Evolutionary conservation across 1,139 yeast genomes (phyloP).

Genomic region (Debaryomyces coudertii): DNA sequence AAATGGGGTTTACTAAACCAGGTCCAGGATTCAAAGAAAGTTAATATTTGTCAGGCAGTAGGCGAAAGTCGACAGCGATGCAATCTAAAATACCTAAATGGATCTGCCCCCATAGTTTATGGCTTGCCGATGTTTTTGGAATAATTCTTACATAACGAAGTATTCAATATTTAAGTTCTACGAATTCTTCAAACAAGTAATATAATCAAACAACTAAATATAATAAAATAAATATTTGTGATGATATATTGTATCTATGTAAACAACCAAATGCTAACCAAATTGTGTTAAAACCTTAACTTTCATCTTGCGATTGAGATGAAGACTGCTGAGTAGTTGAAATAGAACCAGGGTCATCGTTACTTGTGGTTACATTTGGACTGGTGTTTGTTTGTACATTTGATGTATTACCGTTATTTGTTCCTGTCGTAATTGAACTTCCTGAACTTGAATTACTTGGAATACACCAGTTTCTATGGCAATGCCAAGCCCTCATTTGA

Average conservation of each 20-base stretch:
- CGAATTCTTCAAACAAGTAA: not conserved
- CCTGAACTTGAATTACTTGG: conserved; percentile 40
- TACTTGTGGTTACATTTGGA: not conserved
- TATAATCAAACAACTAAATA: not conserved
- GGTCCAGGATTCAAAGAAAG: conserved; percentile 12
- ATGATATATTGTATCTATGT: not conserved
- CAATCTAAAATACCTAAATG: conserved; percentile 28
- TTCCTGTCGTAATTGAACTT: conserved; percentile 9
- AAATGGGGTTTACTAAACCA: conserved; percentile 59
- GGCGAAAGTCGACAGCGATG: conserved; percentile 16
- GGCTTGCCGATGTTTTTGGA: conserved; percentile 24
- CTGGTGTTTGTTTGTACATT: not conserved
- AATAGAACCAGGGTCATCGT: conserved; percentile 3
- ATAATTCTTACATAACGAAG: too few relatives aligned
- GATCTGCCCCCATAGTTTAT: conserved; percentile 37
- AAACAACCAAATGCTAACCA: not conserved
- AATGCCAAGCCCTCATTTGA: conserved; percentile 89
- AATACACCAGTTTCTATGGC: conserved; percentile 93
- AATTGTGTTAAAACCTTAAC: not conserved
- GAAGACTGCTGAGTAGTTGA: conserved; percentile 7
- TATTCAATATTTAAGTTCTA: too few relatives aligned
- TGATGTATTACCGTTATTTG: not conserved
- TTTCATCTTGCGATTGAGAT: conserved; percentile 8
- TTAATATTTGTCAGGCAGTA: conserved; percentile 55
- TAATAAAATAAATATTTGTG: not conserved